These are phyloP conservation scores for Fusarium sacchari DNA, from an alignment of 2,329 filamentous ascomycete species.

Conservation along the genomic window DNA sequence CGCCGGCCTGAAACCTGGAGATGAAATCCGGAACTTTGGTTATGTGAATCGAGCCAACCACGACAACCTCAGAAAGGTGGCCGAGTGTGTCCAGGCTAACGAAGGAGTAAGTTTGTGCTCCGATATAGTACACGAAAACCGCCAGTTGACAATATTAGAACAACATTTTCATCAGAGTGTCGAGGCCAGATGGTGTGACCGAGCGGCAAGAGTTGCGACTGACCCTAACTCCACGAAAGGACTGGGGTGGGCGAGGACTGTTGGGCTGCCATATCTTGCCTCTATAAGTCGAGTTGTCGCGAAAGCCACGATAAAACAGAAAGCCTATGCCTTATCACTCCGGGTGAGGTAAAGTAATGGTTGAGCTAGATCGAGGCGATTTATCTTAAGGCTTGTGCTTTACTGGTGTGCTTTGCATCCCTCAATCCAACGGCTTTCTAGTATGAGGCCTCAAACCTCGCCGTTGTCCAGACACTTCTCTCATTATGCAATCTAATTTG, in stretches of 20 bases:
- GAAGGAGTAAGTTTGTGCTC: conserved; percentile 75
- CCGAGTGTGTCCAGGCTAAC: conserved; percentile 88
- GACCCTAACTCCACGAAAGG: conserved; percentile 76
- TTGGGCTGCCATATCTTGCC: conserved; percentile 92
- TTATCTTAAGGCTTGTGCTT: neutral
- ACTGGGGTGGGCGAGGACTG: conserved; percentile 92
- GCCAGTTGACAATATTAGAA: conserved; percentile 60
- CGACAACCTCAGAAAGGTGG: conserved; percentile 84
- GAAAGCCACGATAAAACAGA: neutral
- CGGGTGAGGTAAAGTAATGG: neutral
- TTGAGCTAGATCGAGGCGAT: neutral
- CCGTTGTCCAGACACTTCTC: neutral
- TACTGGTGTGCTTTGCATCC: neutral
- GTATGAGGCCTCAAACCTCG: neutral
- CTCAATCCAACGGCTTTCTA: neutral
- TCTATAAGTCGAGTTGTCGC: conserved; percentile 57
- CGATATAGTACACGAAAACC: neutral
- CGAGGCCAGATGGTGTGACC: conserved; percentile 57
- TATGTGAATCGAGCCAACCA: conserved; percentile 86
- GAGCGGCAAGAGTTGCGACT: conserved; percentile 70
- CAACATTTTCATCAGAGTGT: conserved; percentile 75
- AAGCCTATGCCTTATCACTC: neutral
- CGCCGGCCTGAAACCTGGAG: conserved; percentile 83
- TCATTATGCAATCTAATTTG: neutral
- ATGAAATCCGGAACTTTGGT: conserved; percentile 87